phyloP scores from a whole-genome alignment of 2,329 filamentous ascomycete species.

The Diaporthe destruens region DNA sequence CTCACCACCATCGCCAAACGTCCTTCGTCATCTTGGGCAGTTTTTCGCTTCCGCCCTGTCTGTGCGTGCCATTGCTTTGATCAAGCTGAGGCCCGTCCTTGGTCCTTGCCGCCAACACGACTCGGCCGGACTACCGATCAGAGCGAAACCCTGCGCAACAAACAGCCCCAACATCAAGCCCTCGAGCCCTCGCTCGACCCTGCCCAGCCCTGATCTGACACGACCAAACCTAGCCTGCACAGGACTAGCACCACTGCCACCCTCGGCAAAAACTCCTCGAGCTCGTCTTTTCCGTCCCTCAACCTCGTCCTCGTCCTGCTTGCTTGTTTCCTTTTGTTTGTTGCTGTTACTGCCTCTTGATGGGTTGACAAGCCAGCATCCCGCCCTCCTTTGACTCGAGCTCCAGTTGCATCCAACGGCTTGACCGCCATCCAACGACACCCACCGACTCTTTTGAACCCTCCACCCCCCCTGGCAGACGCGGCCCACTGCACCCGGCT shows the following conservation, averaged over 20 bases:
- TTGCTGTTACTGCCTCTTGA: not conserved
- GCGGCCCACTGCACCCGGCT: slow-evolving; percentile 8
- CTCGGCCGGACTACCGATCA: slow-evolving; percentile 20
- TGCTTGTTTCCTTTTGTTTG: too few species aligned
- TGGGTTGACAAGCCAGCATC: slow-evolving; percentile 25
- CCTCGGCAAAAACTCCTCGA: slow-evolving; percentile 24
- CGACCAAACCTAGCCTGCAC: slow-evolving; percentile 24
- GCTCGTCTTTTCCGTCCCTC: slow-evolving; percentile 4
- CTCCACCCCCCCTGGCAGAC: not conserved
- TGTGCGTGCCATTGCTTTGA: slow-evolving; percentile 26
- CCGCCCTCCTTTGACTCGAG: slow-evolving; percentile 9
- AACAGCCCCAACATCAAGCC: not conserved
- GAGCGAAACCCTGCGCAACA: not conserved
- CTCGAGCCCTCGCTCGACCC: not conserved
- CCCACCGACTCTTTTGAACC: not conserved
- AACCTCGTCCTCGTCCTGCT: not conserved
- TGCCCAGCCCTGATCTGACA: slow-evolving; percentile 13
- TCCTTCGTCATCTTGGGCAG: not conserved
- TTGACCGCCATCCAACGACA: slow-evolving; percentile 12
- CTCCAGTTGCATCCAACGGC: slow-evolving; percentile 6
- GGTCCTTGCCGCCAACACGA: slow-evolving; percentile 22
- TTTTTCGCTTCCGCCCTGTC: slow-evolving; percentile 9
- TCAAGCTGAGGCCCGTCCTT: slow-evolving; percentile 24
- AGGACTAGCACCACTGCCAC: slow-evolving; percentile 21
- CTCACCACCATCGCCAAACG: not conserved